These are phyloP conservation scores for Pecoramyces ruminantium DNA, from an alignment of 192 early-diverging fungal species.

Conservation along the genomic window DNA sequence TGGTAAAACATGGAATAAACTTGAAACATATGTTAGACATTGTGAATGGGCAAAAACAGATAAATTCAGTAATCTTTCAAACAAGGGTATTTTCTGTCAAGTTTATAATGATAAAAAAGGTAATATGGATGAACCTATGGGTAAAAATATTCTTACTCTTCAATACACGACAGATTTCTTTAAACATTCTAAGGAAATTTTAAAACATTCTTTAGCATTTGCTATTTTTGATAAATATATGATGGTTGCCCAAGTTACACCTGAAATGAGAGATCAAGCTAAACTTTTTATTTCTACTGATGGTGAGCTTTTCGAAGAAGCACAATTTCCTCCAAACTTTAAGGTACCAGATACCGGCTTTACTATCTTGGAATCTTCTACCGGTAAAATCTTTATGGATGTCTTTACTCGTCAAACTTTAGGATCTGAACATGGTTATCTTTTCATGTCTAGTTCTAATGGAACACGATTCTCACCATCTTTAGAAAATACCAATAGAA, in stretches of 20 bases:
- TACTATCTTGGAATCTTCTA: constrained; percentile 70
- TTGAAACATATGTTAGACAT: background rate
- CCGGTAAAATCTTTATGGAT: constrained; percentile 62
- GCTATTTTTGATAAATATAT: background rate
- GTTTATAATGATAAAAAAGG: background rate
- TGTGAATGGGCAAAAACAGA: background rate
- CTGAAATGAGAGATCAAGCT: background rate
- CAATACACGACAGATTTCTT: background rate
- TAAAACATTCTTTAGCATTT: background rate
- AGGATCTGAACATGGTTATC: constrained; percentile 26
- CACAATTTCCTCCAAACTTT: constrained; percentile 66
- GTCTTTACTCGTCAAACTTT: constrained; percentile 19
- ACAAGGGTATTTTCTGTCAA: background rate
- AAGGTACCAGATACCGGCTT: constrained; percentile 22
- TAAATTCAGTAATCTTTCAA: background rate
- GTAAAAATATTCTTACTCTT: background rate
- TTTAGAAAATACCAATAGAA: constrained; percentile 67
- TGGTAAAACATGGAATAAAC: background rate
- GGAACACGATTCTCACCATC: constrained; percentile 70
- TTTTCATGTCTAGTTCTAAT: constrained; percentile 75
- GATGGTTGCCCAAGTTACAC: background rate
- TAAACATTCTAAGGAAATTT: background rate
- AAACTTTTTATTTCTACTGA: constrained; percentile 57
- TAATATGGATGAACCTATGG: background rate
- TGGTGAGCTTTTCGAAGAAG: constrained; percentile 48